Base-by-base conservation (phyloP, 208 protist genomes). In the Crithidia mellificae region DNA sequence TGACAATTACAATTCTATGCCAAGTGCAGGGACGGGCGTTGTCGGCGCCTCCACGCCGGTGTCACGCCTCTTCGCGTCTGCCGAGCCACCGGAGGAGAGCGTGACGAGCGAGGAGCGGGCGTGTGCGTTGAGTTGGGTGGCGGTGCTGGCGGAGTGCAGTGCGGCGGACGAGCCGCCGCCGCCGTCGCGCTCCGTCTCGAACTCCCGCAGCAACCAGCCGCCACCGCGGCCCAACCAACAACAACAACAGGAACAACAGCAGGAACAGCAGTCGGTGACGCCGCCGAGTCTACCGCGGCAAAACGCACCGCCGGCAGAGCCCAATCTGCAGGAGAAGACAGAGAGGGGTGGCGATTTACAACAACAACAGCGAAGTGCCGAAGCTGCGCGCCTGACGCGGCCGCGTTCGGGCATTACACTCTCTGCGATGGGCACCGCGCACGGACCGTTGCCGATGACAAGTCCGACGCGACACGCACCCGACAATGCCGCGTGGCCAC, bases 91-190 rank as follows among this genome's bases (percentile, higher is more conserved):
- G 6, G 69, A 74, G 61, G 69, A 74, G n/a, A 30, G 14, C 4
- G 69, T 63, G 24, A 12, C 19, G 4, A 58, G 54, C 34, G 46
- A 47, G 0, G 38, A 62, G 25, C 69, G 61, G 11, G 69, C 69
- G 0, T 74, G 69, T 63, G 61, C 69, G 59, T 54, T 74, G 32
- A 62, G 41, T 39, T 74, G 69, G 69, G 14, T 44, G 12, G 69
- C 59, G 32, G 61, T 74, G 43, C 24, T 74, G 27, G 61, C 43
- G 5, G 69, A 74, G 54, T 52, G 52, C 36, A 6, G 69, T 2
- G 69, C 61, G 14, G 69, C 53, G 3, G 69, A 74, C 19, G 54
- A 19, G 22, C 44, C 61, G 24, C 6, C 39, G 44, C n/a, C n/a
- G n/a, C n/a, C n/a, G n/a, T n/a, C n/a, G n/a, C n/a, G n/a, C n/a